A percentile compares a stretch with the other conserved stretches of the same genome.
Conservation (phyloP, 176 grass and related monocot species). For the Oryza glumipatula region DNA sequence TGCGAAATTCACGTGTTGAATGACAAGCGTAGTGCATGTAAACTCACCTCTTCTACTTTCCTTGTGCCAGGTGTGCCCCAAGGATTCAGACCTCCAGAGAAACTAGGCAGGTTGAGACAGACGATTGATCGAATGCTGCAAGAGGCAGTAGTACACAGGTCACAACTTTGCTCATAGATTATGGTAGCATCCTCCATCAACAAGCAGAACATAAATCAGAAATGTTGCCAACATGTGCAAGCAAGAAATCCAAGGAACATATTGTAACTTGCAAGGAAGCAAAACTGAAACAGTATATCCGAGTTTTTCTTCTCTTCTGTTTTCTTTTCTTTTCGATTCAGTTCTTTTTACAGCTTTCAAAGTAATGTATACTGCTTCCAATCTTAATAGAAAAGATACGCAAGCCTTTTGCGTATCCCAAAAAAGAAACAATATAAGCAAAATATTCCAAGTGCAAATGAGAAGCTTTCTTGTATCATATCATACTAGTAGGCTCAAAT, state of each 20-base stretch:
- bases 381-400: too few species aligned
- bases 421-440: not conserved
- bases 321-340: too few species aligned
- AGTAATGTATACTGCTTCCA: too few species aligned
- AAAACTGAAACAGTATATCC: not conserved
- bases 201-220: not conserved
- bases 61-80: constrained; percentile 60
- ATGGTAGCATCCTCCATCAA: constrained; percentile 12
- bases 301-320: too few species aligned
- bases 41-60: constrained; percentile 52
- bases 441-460: not conserved
- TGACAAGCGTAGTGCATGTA: not conserved
- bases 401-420: too few species aligned
- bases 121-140: constrained; percentile 75
- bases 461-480: not conserved
- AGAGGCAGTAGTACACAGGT: constrained; percentile 6
- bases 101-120: constrained; percentile 76
- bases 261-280: constrained; percentile 3
- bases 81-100: constrained; percentile 77
- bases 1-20: not conserved
- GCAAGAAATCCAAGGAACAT: not conserved
- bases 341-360: too few species aligned
- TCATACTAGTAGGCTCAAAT: not conserved
- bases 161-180: not conserved
- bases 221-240: not conserved